These are phyloP conservation scores for Aspergillus sp. DNA, from an alignment of 2,329 filamentous ascomycete genomes.

Conservation along the genomic window DNA sequence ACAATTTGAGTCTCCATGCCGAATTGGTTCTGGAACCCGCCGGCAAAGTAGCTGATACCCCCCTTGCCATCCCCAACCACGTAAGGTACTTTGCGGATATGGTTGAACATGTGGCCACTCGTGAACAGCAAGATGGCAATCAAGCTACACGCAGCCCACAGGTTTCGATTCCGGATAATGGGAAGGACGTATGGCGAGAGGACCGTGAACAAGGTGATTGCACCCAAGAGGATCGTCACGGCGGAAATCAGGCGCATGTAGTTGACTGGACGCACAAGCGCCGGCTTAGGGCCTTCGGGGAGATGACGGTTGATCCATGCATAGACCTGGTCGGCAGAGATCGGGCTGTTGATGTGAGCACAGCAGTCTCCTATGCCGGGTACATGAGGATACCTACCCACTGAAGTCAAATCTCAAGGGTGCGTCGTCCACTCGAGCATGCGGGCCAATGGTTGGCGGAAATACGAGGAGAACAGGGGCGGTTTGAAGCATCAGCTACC, in stretches of 20 bases:
- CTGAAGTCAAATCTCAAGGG: conserved; percentile 84
- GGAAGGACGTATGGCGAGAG: conserved; percentile 77
- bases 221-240: conserved; percentile 67
- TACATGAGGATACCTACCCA: conserved; percentile 55
- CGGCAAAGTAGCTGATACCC: conserved; percentile 84
- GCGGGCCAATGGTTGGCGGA: conserved; percentile 76
- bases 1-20: conserved; percentile 95
- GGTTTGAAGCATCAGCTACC: conserved; percentile 85
- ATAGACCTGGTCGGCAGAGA: conserved; percentile 74
- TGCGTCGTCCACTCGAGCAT: conserved; percentile 66
- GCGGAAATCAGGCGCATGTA: conserved; percentile 71
- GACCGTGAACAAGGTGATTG: conserved; percentile 66
- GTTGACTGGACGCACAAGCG: conserved; percentile 82
- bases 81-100: conserved; percentile 94
- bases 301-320: conserved; percentile 76
- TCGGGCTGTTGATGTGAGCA: conserved; percentile 51
- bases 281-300: conserved; percentile 72
- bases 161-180: conserved; percentile 80
- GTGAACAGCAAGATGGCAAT: conserved; percentile 90
- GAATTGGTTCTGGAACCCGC: conserved; percentile 89
- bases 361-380: background rate
- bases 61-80: conserved; percentile 80
- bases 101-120: conserved; percentile 98
- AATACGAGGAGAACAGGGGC: conserved; percentile 88
- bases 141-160: conserved; percentile 88